Evolutionary conservation across 2,329 filamentous ascomycete genomes (phyloP), one percentile per base, ranked within the genome.

Genomic region (Fusarium aywerte): DNA sequence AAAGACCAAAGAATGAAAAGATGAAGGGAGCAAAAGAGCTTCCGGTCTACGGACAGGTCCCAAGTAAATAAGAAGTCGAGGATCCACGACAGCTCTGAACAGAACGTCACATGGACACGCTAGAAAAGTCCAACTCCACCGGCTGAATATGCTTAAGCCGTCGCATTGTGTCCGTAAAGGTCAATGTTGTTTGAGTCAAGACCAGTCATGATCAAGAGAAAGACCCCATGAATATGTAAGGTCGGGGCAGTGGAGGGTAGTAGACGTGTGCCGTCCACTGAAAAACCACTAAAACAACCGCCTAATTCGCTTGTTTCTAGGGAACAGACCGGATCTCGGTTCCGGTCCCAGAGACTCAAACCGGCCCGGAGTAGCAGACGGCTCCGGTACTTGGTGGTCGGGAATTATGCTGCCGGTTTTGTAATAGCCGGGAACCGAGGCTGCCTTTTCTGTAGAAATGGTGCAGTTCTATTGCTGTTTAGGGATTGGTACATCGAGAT

Each of bases 41-140:
- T 27, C 55, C 49, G 61, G 65, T 42, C 38, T 27, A 48, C 38
- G 38, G 50, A 47, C 50, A 43, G 33, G 27, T 47, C 49, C 8
- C 39, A 52, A 58, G 58, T 58, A 52, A 47, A 44, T 62, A 66
- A 62, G 58, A 63, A 59, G 36, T 36, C 29, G 40, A 42, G 66
- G 63, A 59, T 63, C 45, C 59, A 59, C 53, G 57, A 70, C 31
- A 62, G 45, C 57, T 64, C 56, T 31, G 45, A 59, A 40, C 31
- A 63, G 23, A 58, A 71, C 69, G 70, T 73, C 70, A 73, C 71
- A 72, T 70, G 70, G 58, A 20, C 18, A 25, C 58, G 33, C 43
- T 60, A 70, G 62, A 65, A 67, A 33, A 32, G 51, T 59, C 43
- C 42, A 52, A 68, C 63, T 66, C 68, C 68, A 63, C 71, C 57